Evolutionary conservation across 805 yeast species (phyloP).

Genomic region (Cyberlindnera xishuangbannaensis): DNA sequence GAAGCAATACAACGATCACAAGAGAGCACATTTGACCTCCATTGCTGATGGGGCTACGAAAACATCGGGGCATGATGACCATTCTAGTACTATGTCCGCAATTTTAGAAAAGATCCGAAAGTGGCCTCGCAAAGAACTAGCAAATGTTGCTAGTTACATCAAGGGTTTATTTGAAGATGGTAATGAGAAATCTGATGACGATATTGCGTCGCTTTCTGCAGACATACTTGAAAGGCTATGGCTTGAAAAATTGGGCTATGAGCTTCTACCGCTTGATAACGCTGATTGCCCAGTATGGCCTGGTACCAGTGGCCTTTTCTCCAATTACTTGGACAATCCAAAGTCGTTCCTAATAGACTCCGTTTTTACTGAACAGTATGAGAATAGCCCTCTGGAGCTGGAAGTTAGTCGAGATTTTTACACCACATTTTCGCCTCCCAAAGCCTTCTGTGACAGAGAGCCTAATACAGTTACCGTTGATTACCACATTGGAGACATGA

Average conservation of each 20-base stretch:
- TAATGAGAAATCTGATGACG: not conserved
- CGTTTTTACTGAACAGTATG: constrained; percentile 12
- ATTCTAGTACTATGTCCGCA: not conserved
- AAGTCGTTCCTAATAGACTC: constrained; percentile 15
- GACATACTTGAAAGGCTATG: constrained; percentile 1
- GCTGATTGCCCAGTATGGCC: constrained; percentile 2
- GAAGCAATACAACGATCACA: constrained; percentile 20
- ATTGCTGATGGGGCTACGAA: too few relatives aligned
- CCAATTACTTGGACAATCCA: constrained; percentile 7
- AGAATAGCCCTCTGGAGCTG: not conserved
- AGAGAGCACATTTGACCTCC: not conserved
- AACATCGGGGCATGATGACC: too few relatives aligned
- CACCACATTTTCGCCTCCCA: constrained; percentile 3
- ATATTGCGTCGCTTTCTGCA: not conserved
- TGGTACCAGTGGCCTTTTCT: constrained; percentile 2
- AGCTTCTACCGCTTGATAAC: not conserved
- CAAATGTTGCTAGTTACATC: constrained; percentile 8
- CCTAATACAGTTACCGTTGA: constrained; percentile 9
- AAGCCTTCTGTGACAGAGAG: constrained; percentile 10
- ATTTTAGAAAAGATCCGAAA: constrained; percentile 3
- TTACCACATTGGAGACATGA: constrained; percentile 13
- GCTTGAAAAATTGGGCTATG: constrained; percentile 4
- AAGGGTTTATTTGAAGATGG: constrained; percentile 5
- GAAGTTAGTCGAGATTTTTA: constrained; percentile 15
- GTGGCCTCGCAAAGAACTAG: constrained; percentile 5